These are phyloP conservation scores for Aspergillus kassunensis DNA, from an alignment of 495 filamentous ascomycete species.

Conservation along the genomic window DNA sequence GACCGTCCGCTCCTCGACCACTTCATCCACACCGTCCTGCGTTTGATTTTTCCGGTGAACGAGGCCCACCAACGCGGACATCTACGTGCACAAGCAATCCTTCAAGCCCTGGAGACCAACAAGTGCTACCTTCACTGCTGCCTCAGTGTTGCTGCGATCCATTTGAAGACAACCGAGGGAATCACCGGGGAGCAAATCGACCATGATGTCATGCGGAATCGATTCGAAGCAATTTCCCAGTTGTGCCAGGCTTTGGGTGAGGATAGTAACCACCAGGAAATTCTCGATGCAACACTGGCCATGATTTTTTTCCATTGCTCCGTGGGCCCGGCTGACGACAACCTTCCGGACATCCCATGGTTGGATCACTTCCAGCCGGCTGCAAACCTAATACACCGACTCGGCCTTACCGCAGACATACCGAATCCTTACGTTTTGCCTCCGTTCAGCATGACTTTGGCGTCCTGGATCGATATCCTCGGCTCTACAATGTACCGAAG, in stretches of 20 bases:
- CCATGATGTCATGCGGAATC: constrained; percentile 89
- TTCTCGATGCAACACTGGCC: constrained; percentile 88
- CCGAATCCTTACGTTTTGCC: constrained; percentile 58
- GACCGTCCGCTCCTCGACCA: constrained; percentile 86
- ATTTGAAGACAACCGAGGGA: constrained; percentile 74
- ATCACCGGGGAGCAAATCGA: constrained; percentile 74
- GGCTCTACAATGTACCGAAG: constrained; percentile 88
- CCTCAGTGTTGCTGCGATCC: constrained; percentile 90
- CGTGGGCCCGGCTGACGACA: constrained; percentile 80
- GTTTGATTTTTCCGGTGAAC: constrained; percentile 84
- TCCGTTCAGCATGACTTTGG: constrained; percentile 92
- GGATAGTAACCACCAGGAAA: constrained; percentile 79
- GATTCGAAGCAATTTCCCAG: constrained; percentile 80
- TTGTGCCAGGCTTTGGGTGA: constrained; percentile 77
- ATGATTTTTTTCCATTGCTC: constrained; percentile 98
- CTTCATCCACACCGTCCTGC: constrained; percentile 83
- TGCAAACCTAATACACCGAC: constrained; percentile 72
- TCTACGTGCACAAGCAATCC: constrained; percentile 71
- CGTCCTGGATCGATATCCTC: constrained; percentile 95
- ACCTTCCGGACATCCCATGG: constrained; percentile 92
- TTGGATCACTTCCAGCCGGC: constrained; percentile 93
- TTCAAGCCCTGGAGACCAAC: constrained; percentile 83
- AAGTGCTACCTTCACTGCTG: constrained; percentile 94
- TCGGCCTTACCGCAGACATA: constrained; percentile 70
- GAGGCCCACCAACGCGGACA: constrained; percentile 83